These are phyloP conservation scores for Aspergillus steynii DNA, from an alignment of 495 filamentous ascomycete genomes.

Conservation along the genomic window DNA sequence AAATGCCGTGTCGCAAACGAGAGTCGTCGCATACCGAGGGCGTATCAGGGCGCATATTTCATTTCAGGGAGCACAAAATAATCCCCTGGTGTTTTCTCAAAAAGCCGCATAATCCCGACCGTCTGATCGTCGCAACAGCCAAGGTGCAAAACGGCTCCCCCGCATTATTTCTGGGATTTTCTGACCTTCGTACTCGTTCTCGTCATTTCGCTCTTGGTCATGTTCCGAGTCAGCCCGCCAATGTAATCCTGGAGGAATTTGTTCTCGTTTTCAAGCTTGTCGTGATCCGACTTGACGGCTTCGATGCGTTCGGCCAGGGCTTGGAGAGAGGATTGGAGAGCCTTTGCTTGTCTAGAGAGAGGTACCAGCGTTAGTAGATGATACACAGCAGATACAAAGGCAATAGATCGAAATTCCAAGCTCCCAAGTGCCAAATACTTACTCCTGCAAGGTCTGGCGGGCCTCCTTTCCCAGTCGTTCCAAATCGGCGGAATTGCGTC, in stretches of 20 bases:
- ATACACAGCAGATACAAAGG: neutral
- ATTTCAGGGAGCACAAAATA: neutral
- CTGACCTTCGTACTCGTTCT: slow-evolving; percentile 43
- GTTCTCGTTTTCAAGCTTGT: slow-evolving; percentile 93
- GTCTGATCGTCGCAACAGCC: slow-evolving; percentile 5
- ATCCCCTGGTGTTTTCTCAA: slow-evolving; percentile 10
- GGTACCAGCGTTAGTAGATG: neutral
- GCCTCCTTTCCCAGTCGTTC: slow-evolving; percentile 83
- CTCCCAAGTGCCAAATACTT: slow-evolving; percentile 27
- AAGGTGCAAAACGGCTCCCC: neutral
- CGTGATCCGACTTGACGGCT: slow-evolving; percentile 87
- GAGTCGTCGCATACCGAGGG: slow-evolving; percentile 3
- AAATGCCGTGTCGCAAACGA: neutral
- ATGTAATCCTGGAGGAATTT: slow-evolving; percentile 89
- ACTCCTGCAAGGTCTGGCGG: slow-evolving; percentile 64
- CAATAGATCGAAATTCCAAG: no score
- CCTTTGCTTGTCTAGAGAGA: slow-evolving; percentile 72
- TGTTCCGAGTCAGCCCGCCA: slow-evolving; percentile 53
- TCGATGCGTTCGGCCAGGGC: slow-evolving; percentile 91
- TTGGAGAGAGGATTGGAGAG: slow-evolving; percentile 81
- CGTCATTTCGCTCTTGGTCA: slow-evolving; percentile 52
- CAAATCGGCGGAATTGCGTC: slow-evolving; percentile 84
- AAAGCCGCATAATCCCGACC: slow-evolving; percentile 15
- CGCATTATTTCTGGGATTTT: slow-evolving; percentile 45
- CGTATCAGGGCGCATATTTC: slow-evolving; percentile 3